These are phyloP conservation scores for Domatiomyces catenatus DNA, from an alignment of 2,329 filamentous ascomycete genomes.

Conservation along the genomic window DNA sequence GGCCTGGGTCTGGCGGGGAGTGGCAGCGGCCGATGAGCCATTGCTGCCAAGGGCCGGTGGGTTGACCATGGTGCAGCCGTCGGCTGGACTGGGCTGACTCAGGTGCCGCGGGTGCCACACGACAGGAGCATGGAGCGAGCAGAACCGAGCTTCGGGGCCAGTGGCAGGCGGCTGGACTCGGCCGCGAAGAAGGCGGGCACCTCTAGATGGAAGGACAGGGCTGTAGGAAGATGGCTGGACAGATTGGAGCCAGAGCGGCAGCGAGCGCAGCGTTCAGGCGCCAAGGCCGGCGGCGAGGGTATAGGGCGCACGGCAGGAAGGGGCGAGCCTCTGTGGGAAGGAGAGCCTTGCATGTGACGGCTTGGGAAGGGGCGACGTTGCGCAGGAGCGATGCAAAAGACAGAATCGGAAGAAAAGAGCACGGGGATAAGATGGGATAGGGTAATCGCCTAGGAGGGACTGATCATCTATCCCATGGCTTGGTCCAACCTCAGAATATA, in stretches of 20 bases:
- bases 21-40: conserved; percentile 6
- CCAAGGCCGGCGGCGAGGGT: neutral
- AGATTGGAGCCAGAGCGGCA: neutral
- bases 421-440: neutral
- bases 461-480: neutral
- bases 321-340: neutral
- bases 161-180: neutral
- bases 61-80: conserved; percentile 12
- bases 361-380: neutral
- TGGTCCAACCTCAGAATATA: too few relatives aligned
- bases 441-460: neutral
- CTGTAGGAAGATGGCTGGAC: neutral
- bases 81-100: neutral
- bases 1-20: conserved; percentile 10
- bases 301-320: neutral
- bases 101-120: neutral
- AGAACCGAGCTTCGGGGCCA: neutral
- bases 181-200: too few relatives aligned
- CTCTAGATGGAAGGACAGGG: too few relatives aligned
- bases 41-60: conserved; percentile 13
- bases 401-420: neutral
- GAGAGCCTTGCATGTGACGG: neutral
- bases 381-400: neutral
- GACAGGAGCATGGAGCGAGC: neutral
- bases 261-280: neutral